Evolutionary conservation across 106 monocot species (phyloP).

Genomic region (Acorus gramineus): DNA sequence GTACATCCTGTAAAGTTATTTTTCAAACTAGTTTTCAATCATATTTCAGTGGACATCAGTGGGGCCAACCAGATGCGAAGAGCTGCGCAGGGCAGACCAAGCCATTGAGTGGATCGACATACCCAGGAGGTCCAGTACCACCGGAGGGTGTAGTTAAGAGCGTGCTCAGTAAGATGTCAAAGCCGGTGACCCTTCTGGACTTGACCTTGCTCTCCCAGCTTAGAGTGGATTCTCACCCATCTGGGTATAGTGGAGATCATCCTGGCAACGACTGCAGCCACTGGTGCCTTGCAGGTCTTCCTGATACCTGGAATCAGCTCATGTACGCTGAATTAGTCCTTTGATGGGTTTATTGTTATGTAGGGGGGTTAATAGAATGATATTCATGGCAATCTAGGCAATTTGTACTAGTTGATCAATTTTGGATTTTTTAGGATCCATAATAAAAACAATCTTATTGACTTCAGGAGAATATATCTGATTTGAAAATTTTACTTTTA

Average conservation of each 20-base stretch:
- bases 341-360: not conserved
- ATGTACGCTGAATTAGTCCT: conserved; percentile 1
- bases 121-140: conserved; percentile 12
- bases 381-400: too few relatives aligned
- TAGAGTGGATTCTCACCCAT: conserved; percentile 25
- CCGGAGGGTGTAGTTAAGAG: conserved; percentile 13
- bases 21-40: too few relatives aligned
- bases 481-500: too few relatives aligned
- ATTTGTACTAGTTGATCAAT: too few relatives aligned
- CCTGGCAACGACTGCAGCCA: conserved; percentile 24
- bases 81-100: conserved; percentile 15
- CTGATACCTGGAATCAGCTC: conserved; percentile 15
- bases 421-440: too few relatives aligned
- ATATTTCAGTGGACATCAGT: conserved; percentile 17
- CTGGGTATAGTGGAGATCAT: conserved; percentile 14
- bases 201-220: conserved; percentile 23
- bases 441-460: too few relatives aligned
- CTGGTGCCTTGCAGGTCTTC: conserved; percentile 30
- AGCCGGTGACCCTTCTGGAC: conserved; percentile 17
- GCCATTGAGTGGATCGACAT: conserved; percentile 8
- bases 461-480: too few relatives aligned
- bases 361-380: too few relatives aligned
- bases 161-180: conserved; percentile 8
- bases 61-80: conserved; percentile 7
- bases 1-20: too few relatives aligned